A percentile compares a stretch with the other conserved stretches of the same genome.
Evolutionary conservation across 495 filamentous ascomycete species (phyloP).

Genomic region (Stereocaulon alpinum): DNA sequence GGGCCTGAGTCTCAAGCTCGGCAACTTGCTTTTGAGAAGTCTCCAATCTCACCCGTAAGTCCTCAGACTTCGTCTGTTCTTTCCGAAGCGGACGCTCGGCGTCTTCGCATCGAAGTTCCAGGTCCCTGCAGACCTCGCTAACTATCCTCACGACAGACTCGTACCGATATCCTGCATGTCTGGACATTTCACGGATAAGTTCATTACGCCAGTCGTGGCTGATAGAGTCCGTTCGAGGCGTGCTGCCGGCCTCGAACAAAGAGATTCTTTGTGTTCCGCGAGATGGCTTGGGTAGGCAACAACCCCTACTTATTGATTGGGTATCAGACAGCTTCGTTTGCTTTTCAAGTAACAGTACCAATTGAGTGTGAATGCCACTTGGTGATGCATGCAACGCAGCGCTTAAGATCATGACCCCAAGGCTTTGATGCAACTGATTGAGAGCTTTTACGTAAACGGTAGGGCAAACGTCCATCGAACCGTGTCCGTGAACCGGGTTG

Average conservation of each 20-base stretch:
- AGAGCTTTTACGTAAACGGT: not conserved
- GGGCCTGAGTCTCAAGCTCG: slow-evolving; percentile 24
- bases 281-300: not conserved
- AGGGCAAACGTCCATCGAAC: slow-evolving; percentile 5
- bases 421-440: slow-evolving; percentile 7
- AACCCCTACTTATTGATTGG: not conserved
- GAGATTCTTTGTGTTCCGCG: slow-evolving; percentile 3
- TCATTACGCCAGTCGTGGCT: slow-evolving; percentile 38
- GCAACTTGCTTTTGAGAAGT: slow-evolving; percentile 24
- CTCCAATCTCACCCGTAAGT: slow-evolving; percentile 24
- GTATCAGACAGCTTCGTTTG: not conserved
- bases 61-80: slow-evolving; percentile 35
- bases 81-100: slow-evolving; percentile 39
- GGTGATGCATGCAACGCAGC: slow-evolving; percentile 21
- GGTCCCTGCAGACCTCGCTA: slow-evolving; percentile 41
- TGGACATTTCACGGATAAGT: slow-evolving; percentile 30
- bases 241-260: slow-evolving; percentile 19
- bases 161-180: slow-evolving; percentile 29
- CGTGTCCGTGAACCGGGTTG: not conserved
- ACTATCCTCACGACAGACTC: slow-evolving; percentile 38
- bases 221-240: slow-evolving; percentile 6
- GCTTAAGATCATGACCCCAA: slow-evolving; percentile 20
- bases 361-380: slow-evolving; percentile 13
- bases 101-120: slow-evolving; percentile 43
- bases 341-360: slow-evolving; percentile 12